These are phyloP conservation scores for Phytophthora megakarya DNA, from an alignment of 352 stramenopile species.

Conservation along the genomic window DNA sequence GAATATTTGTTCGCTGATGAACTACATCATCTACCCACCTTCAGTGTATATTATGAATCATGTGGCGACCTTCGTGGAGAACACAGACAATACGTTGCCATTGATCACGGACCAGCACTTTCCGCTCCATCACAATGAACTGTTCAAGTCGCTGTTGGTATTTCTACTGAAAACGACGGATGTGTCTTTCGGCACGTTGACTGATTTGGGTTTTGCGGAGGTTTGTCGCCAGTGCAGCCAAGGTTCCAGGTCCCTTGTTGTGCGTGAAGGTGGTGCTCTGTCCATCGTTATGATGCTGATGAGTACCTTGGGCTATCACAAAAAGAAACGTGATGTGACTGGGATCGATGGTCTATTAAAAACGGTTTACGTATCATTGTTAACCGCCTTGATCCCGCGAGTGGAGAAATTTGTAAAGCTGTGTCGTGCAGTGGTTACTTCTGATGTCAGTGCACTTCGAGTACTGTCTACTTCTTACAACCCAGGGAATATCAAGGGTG, in stretches of 20 bases:
- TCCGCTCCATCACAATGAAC: constrained; percentile 75
- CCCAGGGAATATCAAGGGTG: constrained; percentile 41
- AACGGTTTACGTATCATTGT: constrained; percentile 46
- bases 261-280: constrained; percentile 80
- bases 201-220: constrained; percentile 83
- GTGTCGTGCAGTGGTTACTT: constrained; percentile 65
- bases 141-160: constrained; percentile 80
- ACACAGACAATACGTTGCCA: constrained; percentile 81
- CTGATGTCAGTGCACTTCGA: constrained; percentile 50
- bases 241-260: constrained; percentile 55
- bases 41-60: constrained; percentile 88
- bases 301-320: constrained; percentile 84
- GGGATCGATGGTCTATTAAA: constrained; percentile 70
- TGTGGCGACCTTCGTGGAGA: constrained; percentile 84
- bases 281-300: constrained; percentile 90
- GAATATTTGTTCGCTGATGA: constrained; percentile 85
- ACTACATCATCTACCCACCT: constrained; percentile 88
- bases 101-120: constrained; percentile 87
- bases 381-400: constrained; percentile 61
- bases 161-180: constrained; percentile 66
- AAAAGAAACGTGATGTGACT: constrained; percentile 79
- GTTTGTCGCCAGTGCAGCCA: constrained; percentile 73
- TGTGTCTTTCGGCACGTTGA: constrained; percentile 74
- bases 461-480: constrained; percentile 51
- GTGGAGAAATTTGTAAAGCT: constrained; percentile 83